Evolutionary conservation across 2,329 filamentous ascomycete genomes (phyloP).

Genomic region (Aureobasidium sp.): DNA sequence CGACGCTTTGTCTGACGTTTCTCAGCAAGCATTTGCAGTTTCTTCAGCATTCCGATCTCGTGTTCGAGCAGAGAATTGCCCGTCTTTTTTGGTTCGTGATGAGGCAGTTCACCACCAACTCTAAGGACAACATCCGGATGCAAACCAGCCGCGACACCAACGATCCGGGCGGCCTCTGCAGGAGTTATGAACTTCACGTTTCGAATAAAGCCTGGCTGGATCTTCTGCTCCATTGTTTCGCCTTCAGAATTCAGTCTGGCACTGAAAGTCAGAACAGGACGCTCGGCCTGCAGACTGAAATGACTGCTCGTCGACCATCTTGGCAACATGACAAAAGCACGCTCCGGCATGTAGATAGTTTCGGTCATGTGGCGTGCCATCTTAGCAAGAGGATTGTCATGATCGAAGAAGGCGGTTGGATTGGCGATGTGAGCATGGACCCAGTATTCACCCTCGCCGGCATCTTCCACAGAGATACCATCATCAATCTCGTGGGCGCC

Average conservation of each 20-base stretch:
- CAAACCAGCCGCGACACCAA: conserved; percentile 14
- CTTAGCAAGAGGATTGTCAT: conserved; percentile 48
- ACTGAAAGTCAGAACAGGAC: conserved; percentile 54
- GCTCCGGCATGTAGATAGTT: conserved; percentile 49
- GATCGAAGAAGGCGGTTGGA: conserved; percentile 59
- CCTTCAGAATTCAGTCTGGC: conserved; percentile 45
- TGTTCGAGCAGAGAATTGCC: conserved; percentile 16
- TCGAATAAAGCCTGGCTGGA: conserved; percentile 44
- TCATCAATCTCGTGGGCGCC: conserved; percentile 67
- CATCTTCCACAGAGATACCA: conserved; percentile 59
- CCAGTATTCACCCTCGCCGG: conserved; percentile 49
- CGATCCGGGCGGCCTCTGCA: conserved; percentile 22
- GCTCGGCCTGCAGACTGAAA: conserved; percentile 45
- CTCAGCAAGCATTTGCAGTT: conserved; percentile 27
- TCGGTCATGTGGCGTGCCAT: conserved; percentile 52
- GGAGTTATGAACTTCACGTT: conserved; percentile 48
- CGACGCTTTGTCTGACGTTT: conserved; percentile 26
- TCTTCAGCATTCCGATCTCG: conserved; percentile 9
- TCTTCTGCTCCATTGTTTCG: conserved; percentile 44
- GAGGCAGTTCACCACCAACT: conserved; percentile 27
- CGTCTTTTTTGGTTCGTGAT: conserved; percentile 15
- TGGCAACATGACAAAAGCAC: conserved; percentile 49
- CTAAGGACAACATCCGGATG: conserved; percentile 19
- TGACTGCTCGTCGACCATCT: conserved; percentile 37
- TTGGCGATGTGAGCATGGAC: conserved; percentile 72